Conservation (phyloP, 2,329 filamentous ascomycete genomes). For the Alternaria hordeiaustralica region DNA sequence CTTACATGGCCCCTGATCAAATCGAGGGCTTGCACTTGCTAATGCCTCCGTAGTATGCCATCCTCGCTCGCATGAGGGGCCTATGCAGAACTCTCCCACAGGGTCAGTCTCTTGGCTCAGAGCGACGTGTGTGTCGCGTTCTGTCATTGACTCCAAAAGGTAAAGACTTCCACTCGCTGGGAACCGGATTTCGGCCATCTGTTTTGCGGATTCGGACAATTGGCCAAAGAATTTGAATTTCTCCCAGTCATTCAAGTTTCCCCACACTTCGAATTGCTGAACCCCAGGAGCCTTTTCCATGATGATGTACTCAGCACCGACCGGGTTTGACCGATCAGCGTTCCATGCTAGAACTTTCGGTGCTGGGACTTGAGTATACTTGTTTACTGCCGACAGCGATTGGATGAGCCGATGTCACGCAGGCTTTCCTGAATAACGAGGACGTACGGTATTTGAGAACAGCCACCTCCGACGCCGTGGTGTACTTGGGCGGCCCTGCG, state of each 20-base stretch:
- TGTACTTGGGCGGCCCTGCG: conserved; percentile 37
- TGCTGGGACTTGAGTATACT: conserved; percentile 30
- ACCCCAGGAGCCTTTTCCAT: conserved; percentile 42
- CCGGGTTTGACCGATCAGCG: conserved; percentile 32
- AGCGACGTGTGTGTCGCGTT: conserved; percentile 5
- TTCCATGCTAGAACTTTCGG: conserved; percentile 38
- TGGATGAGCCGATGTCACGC: conserved; percentile 1
- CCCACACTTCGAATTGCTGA: conserved; percentile 41
- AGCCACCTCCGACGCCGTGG: conserved; percentile 46
- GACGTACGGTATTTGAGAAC: conserved; percentile 40
- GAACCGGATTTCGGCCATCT: conserved; percentile 33
- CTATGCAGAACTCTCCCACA: conserved; percentile 23
- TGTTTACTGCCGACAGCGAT: conserved; percentile 9
- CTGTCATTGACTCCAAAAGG: conserved; percentile 21
- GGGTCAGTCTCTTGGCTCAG: conserved; percentile 13
- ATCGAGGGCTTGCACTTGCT: neutral
- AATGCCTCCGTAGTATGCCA: conserved; percentile 9
- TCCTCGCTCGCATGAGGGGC: conserved; percentile 23
- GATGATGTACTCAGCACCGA: conserved; percentile 47
- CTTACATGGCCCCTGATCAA: conserved; percentile 20
- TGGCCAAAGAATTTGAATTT: conserved; percentile 34
- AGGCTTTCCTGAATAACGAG: neutral
- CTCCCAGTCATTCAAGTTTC: conserved; percentile 28
- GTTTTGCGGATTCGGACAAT: conserved; percentile 31
- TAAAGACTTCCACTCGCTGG: conserved; percentile 44